Conservation (phyloP, 2,329 filamentous ascomycete species). For the Colletotrichum melonis region DNA sequence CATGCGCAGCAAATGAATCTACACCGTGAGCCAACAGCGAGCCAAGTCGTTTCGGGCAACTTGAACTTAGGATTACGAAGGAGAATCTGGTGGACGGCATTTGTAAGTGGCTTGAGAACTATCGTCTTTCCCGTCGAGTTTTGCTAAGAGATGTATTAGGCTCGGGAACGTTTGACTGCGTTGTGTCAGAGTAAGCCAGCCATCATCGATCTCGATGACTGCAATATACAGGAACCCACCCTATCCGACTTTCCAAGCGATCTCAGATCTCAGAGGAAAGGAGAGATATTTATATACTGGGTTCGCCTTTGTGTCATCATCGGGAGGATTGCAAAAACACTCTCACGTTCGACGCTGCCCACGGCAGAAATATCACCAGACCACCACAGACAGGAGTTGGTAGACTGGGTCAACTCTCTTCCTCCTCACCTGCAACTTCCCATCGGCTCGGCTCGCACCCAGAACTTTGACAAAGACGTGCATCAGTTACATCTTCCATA, state of each 20-base stretch:
- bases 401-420: slow-evolving; percentile 48
- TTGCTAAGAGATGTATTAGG: slow-evolving; percentile 28
- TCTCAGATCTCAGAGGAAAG: slow-evolving; percentile 44
- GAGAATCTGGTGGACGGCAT: slow-evolving; percentile 56
- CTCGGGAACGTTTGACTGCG: slow-evolving; percentile 52
- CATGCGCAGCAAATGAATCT: slow-evolving; percentile 57
- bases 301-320: slow-evolving; percentile 53
- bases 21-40: slow-evolving; percentile 49
- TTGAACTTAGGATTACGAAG: slow-evolving; percentile 44
- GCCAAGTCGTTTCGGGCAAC: neutral
- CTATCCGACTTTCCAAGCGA: slow-evolving; percentile 51
- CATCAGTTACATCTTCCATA: slow-evolving; percentile 56
- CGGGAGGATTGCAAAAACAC: slow-evolving; percentile 51
- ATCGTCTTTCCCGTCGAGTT: neutral
- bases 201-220: slow-evolving; percentile 55
- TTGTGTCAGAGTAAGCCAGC: slow-evolving; percentile 56
- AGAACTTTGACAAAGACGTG: slow-evolving; percentile 51
- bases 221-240: slow-evolving; percentile 50
- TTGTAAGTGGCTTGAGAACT: slow-evolving; percentile 37
- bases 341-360: slow-evolving; percentile 42
- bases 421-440: slow-evolving; percentile 48
- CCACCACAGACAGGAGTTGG: slow-evolving; percentile 45
- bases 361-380: slow-evolving; percentile 38
- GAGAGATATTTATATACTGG: slow-evolving; percentile 55
- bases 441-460: slow-evolving; percentile 42